These are phyloP conservation scores for Candida dajiaensis DNA, from an alignment of 805 yeast genomes.

Conservation along the genomic window DNA sequence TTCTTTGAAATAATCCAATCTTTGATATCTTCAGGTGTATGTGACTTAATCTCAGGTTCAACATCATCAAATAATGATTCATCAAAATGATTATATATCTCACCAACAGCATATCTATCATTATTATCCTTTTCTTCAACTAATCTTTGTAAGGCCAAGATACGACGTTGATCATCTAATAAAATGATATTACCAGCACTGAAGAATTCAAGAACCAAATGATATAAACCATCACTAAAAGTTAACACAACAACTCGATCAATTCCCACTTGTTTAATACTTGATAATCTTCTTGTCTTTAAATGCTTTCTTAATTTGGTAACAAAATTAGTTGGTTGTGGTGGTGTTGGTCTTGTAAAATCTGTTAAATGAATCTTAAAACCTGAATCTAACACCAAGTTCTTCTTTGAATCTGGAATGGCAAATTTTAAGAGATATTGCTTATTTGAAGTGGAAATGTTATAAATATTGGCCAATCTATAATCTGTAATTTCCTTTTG, in stretches of 20 bases:
- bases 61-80: conserved; percentile 33
- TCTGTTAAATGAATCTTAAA: conserved; percentile 73
- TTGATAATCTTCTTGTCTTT: conserved; percentile 70
- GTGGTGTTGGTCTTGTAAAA: conserved; percentile 75
- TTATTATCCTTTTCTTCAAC: conserved; percentile 69
- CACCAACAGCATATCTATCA: conserved; percentile 69
- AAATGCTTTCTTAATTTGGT: conserved; percentile 81
- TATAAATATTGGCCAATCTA: conserved; percentile 80
- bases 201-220: conserved; percentile 83
- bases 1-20: conserved; percentile 23
- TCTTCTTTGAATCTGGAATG: conserved; percentile 74
- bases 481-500: conserved; percentile 50
- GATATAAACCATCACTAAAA: conserved; percentile 75
- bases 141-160: conserved; percentile 68
- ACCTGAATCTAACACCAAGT: conserved; percentile 80
- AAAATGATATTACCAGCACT: conserved; percentile 90
- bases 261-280: conserved; percentile 64
- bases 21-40: conserved; percentile 14
- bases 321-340: conserved; percentile 80
- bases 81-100: conserved; percentile 58
- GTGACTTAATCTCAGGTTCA: background rate
- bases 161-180: conserved; percentile 61
- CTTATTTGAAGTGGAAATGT: conserved; percentile 62
- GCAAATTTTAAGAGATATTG: conserved; percentile 78
- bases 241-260: conserved; percentile 82